Percentiles rank a stretch among this genome's conserved stretches.
phyloP scores from a whole-genome alignment of 495 filamentous ascomycete genomes.

The Xylaria palmicola region DNA sequence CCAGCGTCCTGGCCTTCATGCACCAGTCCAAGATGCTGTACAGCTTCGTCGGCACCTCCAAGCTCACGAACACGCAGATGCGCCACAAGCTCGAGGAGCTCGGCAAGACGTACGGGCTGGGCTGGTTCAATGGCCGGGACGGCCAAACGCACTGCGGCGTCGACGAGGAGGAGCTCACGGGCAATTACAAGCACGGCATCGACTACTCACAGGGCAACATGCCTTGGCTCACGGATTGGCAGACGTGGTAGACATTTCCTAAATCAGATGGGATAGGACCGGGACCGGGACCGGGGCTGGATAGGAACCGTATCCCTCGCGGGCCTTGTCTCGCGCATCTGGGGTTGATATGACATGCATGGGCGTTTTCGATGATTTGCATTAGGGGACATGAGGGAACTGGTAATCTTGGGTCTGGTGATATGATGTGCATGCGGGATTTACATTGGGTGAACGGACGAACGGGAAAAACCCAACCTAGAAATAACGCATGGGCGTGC shows the following conservation, averaged over 20 bases:
- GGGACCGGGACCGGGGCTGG: no score
- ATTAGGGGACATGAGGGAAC: neutral
- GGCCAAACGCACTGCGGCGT: conserved; percentile 65
- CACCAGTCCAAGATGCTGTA: conserved; percentile 73
- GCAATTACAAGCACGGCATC: conserved; percentile 59
- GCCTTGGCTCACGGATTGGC: conserved; percentile 37
- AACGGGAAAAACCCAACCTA: neutral
- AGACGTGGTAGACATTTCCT: neutral
- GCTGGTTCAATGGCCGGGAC: conserved; percentile 70
- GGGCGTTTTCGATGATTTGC: neutral
- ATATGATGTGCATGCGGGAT: neutral
- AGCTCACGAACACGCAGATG: conserved; percentile 57
- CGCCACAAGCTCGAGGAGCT: conserved; percentile 49
- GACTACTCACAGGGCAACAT: conserved; percentile 40
- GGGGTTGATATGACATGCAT: neutral
- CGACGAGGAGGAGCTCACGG: conserved; percentile 66
- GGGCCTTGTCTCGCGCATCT: neutral
- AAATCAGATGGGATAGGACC: neutral
- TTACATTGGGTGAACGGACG: neutral
- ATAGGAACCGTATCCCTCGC: neutral
- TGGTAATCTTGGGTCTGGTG: neutral
- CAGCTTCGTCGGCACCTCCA: conserved; percentile 65
- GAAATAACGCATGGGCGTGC: neutral
- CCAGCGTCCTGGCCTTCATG: conserved; percentile 68
- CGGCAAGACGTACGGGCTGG: conserved; percentile 66